phyloP scores from a whole-genome alignment of 192 early-diverging fungal species.

The Jimgerdemannia lactiflua region DNA sequence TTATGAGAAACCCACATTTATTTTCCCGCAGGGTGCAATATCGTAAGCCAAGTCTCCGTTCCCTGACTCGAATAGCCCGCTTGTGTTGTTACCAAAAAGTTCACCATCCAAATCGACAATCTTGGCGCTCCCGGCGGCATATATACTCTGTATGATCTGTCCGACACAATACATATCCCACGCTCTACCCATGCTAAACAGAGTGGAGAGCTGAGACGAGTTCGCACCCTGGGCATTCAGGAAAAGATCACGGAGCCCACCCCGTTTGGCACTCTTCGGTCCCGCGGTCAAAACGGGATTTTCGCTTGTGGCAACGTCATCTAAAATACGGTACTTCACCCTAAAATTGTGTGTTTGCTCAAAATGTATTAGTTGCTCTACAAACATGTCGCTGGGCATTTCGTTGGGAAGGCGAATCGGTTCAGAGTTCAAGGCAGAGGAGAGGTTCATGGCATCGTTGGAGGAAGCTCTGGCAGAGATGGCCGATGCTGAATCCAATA shows the following conservation, averaged over 20 bases:
- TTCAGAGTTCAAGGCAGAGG: slow-evolving; percentile 38
- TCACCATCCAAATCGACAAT: slow-evolving; percentile 19
- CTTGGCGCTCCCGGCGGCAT: slow-evolving; percentile 32
- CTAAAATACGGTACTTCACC: slow-evolving; percentile 42
- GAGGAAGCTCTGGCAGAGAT: slow-evolving; percentile 20
- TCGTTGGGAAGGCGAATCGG: slow-evolving; percentile 44
- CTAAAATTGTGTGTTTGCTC: slow-evolving; percentile 47
- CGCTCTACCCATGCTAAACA: slow-evolving; percentile 42
- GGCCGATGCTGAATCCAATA: slow-evolving; percentile 4
- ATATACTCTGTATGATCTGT: slow-evolving; percentile 42
- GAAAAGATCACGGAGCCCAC: slow-evolving; percentile 18
- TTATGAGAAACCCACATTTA: slow-evolving; percentile 13
- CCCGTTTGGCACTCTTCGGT: slow-evolving; percentile 5
- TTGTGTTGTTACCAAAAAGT: slow-evolving; percentile 1
- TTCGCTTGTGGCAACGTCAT: slow-evolving; percentile 4
- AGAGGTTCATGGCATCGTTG: slow-evolving; percentile 11
- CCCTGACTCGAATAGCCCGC: slow-evolving; percentile 27
- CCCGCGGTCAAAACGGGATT: slow-evolving; percentile 8
- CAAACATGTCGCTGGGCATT: slow-evolving; percentile 39
- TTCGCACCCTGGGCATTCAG: background rate
- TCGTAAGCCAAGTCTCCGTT: slow-evolving; percentile 28
- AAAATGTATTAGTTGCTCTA: slow-evolving; percentile 46
- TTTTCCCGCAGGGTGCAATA: slow-evolving; percentile 24
- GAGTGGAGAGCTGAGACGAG: background rate
- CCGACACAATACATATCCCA: slow-evolving; percentile 53